phyloP scores from a whole-genome alignment of 768 basidiomycete species.

The Suillus alpinus region DNA sequence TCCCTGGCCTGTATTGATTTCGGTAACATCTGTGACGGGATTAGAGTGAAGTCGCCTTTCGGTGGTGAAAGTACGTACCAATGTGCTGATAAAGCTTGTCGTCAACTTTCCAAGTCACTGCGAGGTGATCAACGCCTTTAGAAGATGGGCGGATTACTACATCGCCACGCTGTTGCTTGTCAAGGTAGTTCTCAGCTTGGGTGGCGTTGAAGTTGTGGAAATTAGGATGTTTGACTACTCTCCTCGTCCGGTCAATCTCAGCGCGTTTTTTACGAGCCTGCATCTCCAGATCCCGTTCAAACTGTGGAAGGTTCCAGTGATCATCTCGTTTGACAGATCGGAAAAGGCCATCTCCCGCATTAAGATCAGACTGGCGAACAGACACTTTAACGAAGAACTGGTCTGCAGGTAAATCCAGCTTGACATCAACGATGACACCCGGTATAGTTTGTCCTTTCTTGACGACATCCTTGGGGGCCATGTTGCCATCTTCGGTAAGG shows the following conservation, averaged over 20 bases:
- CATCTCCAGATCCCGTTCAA: constrained; percentile 68
- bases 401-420: constrained; percentile 57
- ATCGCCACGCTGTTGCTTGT: constrained; percentile 90
- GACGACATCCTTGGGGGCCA: constrained; percentile 46
- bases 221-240: constrained; percentile 96
- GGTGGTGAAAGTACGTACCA: constrained; percentile 47
- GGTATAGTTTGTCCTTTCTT: constrained; percentile 79
- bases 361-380: constrained; percentile 58
- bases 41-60: constrained; percentile 8
- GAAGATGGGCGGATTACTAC: constrained; percentile 96
- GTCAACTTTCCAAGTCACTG: constrained; percentile 99
- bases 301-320: constrained; percentile 62
- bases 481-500: constrained; percentile 47
- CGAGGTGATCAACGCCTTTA: constrained; percentile 88
- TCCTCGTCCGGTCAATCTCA: constrained; percentile 72
- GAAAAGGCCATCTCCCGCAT: constrained; percentile 59
- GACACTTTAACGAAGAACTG: constrained; percentile 74
- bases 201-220: constrained; percentile 93
- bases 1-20: constrained; percentile 72
- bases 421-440: constrained; percentile 74
- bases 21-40: constrained; percentile 63
- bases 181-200: constrained; percentile 87
- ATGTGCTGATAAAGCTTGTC: constrained; percentile 95
- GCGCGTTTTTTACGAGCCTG: constrained; percentile 81
- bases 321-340: constrained; percentile 59